phyloP scores from a whole-genome alignment of 2,329 filamentous ascomycete genomes.

The Aspergillus unguis region DNA sequence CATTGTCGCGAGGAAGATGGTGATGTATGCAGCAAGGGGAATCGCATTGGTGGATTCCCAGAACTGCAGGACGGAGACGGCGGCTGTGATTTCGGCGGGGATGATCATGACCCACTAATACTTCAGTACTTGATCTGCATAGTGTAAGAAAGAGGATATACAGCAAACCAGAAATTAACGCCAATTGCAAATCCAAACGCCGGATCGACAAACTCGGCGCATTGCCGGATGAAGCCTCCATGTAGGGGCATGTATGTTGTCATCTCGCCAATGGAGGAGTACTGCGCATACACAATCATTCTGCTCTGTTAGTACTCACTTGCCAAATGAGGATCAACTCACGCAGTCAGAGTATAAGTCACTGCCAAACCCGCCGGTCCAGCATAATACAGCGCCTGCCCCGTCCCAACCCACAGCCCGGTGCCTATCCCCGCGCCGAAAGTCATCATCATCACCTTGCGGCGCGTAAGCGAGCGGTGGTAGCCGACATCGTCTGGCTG shows the following conservation, averaged over 20 bases:
- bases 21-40: slow-evolving; percentile 33
- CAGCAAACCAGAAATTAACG: slow-evolving; percentile 35
- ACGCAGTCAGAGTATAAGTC: slow-evolving; percentile 33
- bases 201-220: slow-evolving; percentile 26
- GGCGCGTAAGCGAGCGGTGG: slow-evolving; percentile 29
- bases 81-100: slow-evolving; percentile 36
- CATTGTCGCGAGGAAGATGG: slow-evolving; percentile 30
- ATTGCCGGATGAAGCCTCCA: slow-evolving; percentile 34
- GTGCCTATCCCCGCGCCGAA: slow-evolving; percentile 37
- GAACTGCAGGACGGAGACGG: slow-evolving; percentile 31
- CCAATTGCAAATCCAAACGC: slow-evolving; percentile 35
- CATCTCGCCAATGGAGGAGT: slow-evolving; percentile 32
- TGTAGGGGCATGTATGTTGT: slow-evolving; percentile 32
- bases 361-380: slow-evolving; percentile 33
- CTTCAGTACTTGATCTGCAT: background rate
- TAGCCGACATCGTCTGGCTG: slow-evolving; percentile 24
- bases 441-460: slow-evolving; percentile 41
- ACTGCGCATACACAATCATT: slow-evolving; percentile 33
- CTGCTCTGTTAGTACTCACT: slow-evolving; percentile 13
- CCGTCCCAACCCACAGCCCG: slow-evolving; percentile 37
- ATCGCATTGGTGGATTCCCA: slow-evolving; percentile 27
- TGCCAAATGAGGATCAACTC: slow-evolving; percentile 1
- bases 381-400: slow-evolving; percentile 33
- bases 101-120: slow-evolving; percentile 8
- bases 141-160: slow-evolving; percentile 1